Base-by-base conservation (phyloP, 345 rosid genomes). In the Linum usitatissimum region DNA sequence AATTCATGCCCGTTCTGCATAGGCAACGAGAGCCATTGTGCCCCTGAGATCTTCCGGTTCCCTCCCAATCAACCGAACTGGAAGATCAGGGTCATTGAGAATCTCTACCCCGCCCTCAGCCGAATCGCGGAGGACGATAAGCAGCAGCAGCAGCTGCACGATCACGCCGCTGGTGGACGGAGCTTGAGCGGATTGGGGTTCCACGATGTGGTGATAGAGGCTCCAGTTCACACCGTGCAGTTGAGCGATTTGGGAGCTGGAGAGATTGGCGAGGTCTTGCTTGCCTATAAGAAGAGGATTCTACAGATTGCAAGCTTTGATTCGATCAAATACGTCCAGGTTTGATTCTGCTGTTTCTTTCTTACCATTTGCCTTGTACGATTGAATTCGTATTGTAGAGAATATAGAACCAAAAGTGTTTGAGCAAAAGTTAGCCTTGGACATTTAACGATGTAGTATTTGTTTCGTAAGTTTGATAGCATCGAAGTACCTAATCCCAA, bases 191-290 rank as follows among this genome's bases (percentile, higher is more conserved):
- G 97, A 48, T 78, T 86, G 55, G 97, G 97, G 48, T 86, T 85
- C 61, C 99, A 92, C 48, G 93, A 92, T 64, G 97, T 89, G 62
- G 88, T 92, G 76, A 81, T 89, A 53, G 96, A 93, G 76, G 57
- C 83, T 5, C 94, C 97, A 9, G 42, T 79, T 72, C 97, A 93
- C 72, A 83, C 86, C 18, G 79, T 83, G 54, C 80, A 78, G 68
- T 64, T 90, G 38, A 61, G 73, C 40, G 89, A 90, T 67, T 59
- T 87, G 73, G 73, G 74, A 23, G 68, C 77, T n/a, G 72, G 68
- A 6, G 86, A 80, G 77, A 75, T 83, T 55, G 80, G 95, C 6
- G 81, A 83, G 42, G 86, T 93, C 31, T 58, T 93, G 68, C 68
- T 86, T 63, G 84, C 87, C 0, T 81, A 76, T 68, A 84, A 67